phyloP scores from a whole-genome alignment of 2,329 filamentous ascomycete genomes.

The Phoma sp. region DNA sequence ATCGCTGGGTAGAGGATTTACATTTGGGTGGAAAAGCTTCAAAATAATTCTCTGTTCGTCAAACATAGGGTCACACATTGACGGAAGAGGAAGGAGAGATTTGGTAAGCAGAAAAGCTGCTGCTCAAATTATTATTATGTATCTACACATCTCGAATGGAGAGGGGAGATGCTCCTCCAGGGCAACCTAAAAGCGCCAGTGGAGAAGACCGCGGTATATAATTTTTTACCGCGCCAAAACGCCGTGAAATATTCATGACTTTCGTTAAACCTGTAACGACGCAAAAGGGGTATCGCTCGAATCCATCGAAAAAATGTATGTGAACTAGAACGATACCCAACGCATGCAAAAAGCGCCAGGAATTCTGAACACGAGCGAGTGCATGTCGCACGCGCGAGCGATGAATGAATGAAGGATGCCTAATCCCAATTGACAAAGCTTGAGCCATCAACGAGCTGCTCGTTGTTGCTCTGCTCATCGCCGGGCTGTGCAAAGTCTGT shows the following conservation, averaged over 20 bases:
- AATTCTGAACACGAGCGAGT: too few relatives aligned
- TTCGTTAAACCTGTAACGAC: constrained; percentile 7
- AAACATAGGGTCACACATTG: too few relatives aligned
- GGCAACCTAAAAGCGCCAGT: constrained; percentile 23
- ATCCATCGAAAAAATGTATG: constrained; percentile 14
- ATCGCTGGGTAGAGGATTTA: too few relatives aligned
- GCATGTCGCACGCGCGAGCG: neutral
- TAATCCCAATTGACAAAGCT: constrained; percentile 37
- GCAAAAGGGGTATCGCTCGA: constrained; percentile 7
- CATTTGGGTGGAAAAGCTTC: too few relatives aligned
- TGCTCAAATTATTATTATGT: constrained; percentile 27
- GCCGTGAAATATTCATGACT: constrained; percentile 9
- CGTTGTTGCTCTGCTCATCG: constrained; percentile 27
- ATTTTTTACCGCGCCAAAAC: constrained; percentile 13
- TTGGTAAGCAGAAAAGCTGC: neutral
- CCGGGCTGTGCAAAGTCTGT: constrained; percentile 20
- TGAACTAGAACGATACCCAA: constrained; percentile 11
- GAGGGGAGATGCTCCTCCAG: constrained; percentile 17
- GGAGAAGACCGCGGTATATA: constrained; percentile 9
- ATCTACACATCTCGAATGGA: constrained; percentile 14
- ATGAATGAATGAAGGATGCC: neutral
- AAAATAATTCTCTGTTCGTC: too few relatives aligned
- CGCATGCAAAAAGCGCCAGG: neutral
- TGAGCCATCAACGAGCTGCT: constrained; percentile 26
- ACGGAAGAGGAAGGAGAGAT: neutral